A percentile compares a stretch with the other conserved stretches of the same genome.
phyloP scores from a whole-genome alignment of 306 rosid species.

The Corylus avellana region DNA sequence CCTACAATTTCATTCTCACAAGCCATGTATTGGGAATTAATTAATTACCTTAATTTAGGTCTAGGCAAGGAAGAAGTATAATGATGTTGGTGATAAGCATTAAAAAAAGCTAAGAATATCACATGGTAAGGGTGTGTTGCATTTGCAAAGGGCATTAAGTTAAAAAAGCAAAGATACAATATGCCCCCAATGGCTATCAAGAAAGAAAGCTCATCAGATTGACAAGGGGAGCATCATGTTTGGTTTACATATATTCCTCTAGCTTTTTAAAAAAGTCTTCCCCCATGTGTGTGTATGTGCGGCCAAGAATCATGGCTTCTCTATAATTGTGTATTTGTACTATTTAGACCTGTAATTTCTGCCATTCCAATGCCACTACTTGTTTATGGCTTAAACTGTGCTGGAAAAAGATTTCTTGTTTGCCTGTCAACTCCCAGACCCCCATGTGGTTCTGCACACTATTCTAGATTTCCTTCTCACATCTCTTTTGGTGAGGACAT shows the following conservation, averaged over 20 bases:
- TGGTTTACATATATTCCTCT: constrained; percentile 31
- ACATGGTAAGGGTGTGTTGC: constrained; percentile 31
- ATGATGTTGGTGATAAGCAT: constrained; percentile 43
- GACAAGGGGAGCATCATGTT: constrained; percentile 39
- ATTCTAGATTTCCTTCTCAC: constrained; percentile 12
- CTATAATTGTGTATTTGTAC: constrained; percentile 33
- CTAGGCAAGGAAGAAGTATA: constrained; percentile 32
- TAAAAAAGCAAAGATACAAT: constrained; percentile 1
- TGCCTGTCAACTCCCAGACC: constrained; percentile 41
- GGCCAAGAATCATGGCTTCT: constrained; percentile 57
- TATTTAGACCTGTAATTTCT: constrained; percentile 38
- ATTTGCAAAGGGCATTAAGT: constrained; percentile 23
- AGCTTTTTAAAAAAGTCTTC: constrained; percentile 25
- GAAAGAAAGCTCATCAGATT: constrained; percentile 28
- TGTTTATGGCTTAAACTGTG: constrained; percentile 42
- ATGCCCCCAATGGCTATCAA: constrained; percentile 17
- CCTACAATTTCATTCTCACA: constrained; percentile 15
- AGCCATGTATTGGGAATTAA: constrained; percentile 30
- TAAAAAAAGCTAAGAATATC: constrained; percentile 35
- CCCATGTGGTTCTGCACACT: constrained; percentile 47
- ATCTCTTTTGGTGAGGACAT: constrained; percentile 8
- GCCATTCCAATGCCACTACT: constrained; percentile 41
- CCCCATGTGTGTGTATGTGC: constrained; percentile 47
- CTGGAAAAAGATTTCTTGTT: constrained; percentile 35
- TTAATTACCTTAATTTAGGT: constrained; percentile 22